Percentiles rank a stretch among this genome's conserved stretches.
These are phyloP conservation scores for Mucuna pruriens DNA, from an alignment of 306 rosid species.

Conservation along the genomic window DNA sequence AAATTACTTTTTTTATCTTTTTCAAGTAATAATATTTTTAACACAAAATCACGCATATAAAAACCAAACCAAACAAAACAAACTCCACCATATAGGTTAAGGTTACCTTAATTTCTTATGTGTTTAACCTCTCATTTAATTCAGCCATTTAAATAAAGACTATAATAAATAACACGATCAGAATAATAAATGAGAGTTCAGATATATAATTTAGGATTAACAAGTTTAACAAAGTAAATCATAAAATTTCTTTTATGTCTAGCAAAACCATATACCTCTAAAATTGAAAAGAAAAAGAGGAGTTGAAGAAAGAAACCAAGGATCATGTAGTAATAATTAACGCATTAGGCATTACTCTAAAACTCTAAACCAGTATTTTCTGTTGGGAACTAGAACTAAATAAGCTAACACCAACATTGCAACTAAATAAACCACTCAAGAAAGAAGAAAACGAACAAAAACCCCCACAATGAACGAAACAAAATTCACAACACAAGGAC, in stretches of 20 bases:
- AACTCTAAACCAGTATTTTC: not conserved
- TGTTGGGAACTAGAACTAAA: not conserved
- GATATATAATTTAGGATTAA: not conserved
- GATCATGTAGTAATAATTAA: not conserved
- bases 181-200: not conserved
- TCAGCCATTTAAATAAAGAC: not conserved
- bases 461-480: not conserved
- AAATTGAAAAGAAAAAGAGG: not conserved
- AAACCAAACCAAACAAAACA: not conserved
- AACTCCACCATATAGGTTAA: not conserved
- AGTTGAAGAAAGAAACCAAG: not conserved
- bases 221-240: not conserved
- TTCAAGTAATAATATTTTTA: not conserved
- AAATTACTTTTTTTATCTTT: not conserved
- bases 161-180: not conserved
- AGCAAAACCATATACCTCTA: not conserved
- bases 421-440: not conserved
- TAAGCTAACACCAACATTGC: conserved; percentile 12
- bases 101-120: not conserved
- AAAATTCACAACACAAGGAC: not conserved
- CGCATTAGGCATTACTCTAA: not conserved
- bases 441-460: not conserved
- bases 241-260: no score
- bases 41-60: not conserved
- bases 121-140: not conserved